Evolutionary conservation across 1,284 basidiomycete species (phyloP).

Genomic region (Heterobasidion occidentale): DNA sequence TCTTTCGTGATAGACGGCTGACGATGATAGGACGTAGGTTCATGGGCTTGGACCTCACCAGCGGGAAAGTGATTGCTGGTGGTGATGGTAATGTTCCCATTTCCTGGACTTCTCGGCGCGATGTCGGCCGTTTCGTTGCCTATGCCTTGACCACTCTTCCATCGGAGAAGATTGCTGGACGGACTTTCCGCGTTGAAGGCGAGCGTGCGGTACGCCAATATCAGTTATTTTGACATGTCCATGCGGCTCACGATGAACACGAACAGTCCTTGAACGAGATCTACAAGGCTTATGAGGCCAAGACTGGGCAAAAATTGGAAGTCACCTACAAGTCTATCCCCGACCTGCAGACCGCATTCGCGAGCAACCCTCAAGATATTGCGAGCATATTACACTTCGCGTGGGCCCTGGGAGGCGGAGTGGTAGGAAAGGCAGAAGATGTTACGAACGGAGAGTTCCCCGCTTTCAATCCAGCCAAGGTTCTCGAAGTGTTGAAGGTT

Average conservation of each 20-base stretch:
- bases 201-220: slow-evolving; percentile 18
- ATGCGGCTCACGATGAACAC: neutral
- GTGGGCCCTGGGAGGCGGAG: slow-evolving; percentile 9
- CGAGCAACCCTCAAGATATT: slow-evolving; percentile 8
- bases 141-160: slow-evolving; percentile 26
- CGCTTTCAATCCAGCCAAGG: slow-evolving; percentile 13
- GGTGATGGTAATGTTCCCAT: slow-evolving; percentile 23
- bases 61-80: slow-evolving; percentile 23
- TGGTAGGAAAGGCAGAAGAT: slow-evolving; percentile 7
- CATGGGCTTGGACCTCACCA: slow-evolving; percentile 14
- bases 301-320: slow-evolving; percentile 9
- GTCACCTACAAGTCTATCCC: slow-evolving; percentile 6
- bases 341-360: slow-evolving; percentile 7
- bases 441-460: slow-evolving; percentile 9
- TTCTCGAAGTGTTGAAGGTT: slow-evolving; percentile 6
- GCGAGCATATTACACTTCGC: slow-evolving; percentile 6
- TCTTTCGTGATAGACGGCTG: neutral
- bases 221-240: neutral
- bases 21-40: slow-evolving; percentile 11
- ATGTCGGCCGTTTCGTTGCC: slow-evolving; percentile 27
- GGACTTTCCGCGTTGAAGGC: slow-evolving; percentile 29
- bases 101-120: slow-evolving; percentile 23
- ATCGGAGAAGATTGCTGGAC: slow-evolving; percentile 18
- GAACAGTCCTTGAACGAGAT: slow-evolving; percentile 12
- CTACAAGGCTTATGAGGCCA: slow-evolving; percentile 8